A percentile compares a stretch with the other conserved stretches of the same genome.
Evolutionary conservation across 352 stramenopile species (phyloP).

Genomic region (Phytopythium oedochilum): DNA sequence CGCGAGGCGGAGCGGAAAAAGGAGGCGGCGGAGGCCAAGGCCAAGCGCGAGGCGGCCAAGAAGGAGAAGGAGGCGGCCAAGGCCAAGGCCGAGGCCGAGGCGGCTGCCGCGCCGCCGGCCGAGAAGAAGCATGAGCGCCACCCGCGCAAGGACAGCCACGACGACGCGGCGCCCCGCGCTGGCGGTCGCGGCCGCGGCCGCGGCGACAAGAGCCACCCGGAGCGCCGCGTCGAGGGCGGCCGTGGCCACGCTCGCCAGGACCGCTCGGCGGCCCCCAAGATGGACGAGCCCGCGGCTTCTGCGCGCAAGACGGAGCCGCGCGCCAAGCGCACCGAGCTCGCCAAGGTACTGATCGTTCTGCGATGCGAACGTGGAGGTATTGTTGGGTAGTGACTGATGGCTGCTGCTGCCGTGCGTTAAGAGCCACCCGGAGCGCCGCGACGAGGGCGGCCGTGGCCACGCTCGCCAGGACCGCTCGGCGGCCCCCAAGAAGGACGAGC

Average conservation of each 20-base stretch:
- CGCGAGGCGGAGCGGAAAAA: constrained; percentile 24
- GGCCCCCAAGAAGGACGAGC: constrained; percentile 18
- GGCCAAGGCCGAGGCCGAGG: constrained; percentile 1
- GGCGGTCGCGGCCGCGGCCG: constrained; percentile 30
- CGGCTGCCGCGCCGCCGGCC: not conserved
- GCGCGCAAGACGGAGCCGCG: constrained; percentile 42
- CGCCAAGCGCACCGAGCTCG: constrained; percentile 38
- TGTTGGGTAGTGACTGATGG: not conserved
- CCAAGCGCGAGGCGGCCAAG: constrained; percentile 17
- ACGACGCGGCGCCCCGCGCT: constrained; percentile 23
- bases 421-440: constrained; percentile 13
- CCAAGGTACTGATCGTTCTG: constrained; percentile 33
- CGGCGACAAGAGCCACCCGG: constrained; percentile 14
- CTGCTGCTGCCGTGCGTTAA: no score
- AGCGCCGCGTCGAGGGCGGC: constrained; percentile 22
- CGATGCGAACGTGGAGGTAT: no score
- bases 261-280: constrained; percentile 12
- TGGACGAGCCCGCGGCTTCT: constrained; percentile 15
- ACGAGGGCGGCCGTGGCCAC: constrained; percentile 28
- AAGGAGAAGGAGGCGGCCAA: constrained; percentile 16
- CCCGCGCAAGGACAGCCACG: constrained; percentile 27
- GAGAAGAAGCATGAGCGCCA: constrained; percentile 12
- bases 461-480: constrained; percentile 20
- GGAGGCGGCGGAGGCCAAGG: constrained; percentile 10
- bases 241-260: constrained; percentile 27